Base-by-base conservation (phyloP, 108 stramenopile genomes). In the Discostella pseudostelligera region DNA sequence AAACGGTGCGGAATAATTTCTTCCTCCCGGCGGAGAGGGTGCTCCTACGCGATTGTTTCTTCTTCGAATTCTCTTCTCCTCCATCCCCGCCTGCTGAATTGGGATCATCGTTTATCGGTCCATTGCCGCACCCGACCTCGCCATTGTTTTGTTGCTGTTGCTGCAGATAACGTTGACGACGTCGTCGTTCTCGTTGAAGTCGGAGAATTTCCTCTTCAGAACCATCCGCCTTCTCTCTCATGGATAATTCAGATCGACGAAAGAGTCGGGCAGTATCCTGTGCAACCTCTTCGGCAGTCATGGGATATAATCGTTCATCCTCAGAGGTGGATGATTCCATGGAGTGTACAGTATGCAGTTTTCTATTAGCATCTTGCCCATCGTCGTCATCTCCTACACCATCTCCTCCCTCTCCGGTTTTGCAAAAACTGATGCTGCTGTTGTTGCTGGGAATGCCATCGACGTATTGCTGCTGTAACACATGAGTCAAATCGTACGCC, bases 211-310 rank as follows among this genome's bases (percentile, higher is more conserved):
- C 17, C 1, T 48, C 47, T 22, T 1, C 21, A 11, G 10, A 3
- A 11, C 25, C 24, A 11, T 3, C 24, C 50, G 22, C 26, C 50
- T 2, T 28, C 26, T 70, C 69, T 1, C 64, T 48, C 10, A 70
- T 12, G 6, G 58, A 60, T 1, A 77, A 35, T 29, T 69, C 76
- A 8, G 49, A 54, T 0, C 76, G 63, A 25, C 76, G 76, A 43
- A 77, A 77, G 24, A 77, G 64, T 11, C 69, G 57, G 3, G 76
- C 76, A 4, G 76, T 77, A 4, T 69, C 67, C 16, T 77, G 21
- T 22, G 68, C 76, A 37, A 69, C 58, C 28, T 50, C 39, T 22
- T 62, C 55, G 5, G 43, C 20, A 0, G 67, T 50, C 37, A 17
- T 67, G 16, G 28, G 53, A 14, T 4, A 36, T 12, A 50, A 25